phyloP scores from a whole-genome alignment of 768 basidiomycete genomes.

The Termitomyces sp. region DNA sequence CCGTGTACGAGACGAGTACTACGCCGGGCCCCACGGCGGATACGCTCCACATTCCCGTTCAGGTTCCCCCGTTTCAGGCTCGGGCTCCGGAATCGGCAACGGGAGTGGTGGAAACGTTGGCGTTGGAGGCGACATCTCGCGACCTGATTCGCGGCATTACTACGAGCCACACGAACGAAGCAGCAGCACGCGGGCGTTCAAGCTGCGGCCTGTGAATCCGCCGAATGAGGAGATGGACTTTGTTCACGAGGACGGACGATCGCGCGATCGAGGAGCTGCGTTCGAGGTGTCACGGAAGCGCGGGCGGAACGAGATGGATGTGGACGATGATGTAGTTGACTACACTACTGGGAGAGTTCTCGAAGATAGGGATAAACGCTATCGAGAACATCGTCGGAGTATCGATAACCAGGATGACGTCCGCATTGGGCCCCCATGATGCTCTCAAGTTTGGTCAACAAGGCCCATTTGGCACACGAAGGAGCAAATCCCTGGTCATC shows the following conservation, averaged over 20 bases:
- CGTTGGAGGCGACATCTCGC: slow-evolving; percentile 36
- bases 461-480: slow-evolving; percentile 14
- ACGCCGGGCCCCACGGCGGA: slow-evolving; percentile 23
- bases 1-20: slow-evolving; percentile 26
- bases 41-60: slow-evolving; percentile 46
- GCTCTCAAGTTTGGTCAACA: slow-evolving; percentile 1
- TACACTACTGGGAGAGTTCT: slow-evolving; percentile 32
- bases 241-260: slow-evolving; percentile 49
- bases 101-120: not conserved
- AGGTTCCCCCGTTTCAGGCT: slow-evolving; percentile 54
- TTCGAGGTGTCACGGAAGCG: slow-evolving; percentile 41
- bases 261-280: slow-evolving; percentile 33
- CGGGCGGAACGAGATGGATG: slow-evolving; percentile 59
- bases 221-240: slow-evolving; percentile 46
- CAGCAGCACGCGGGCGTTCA: slow-evolving; percentile 34
- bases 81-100: slow-evolving; percentile 37
- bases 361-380: slow-evolving; percentile 58
- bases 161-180: slow-evolving; percentile 38
- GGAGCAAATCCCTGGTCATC: slow-evolving; percentile 8
- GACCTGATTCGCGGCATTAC: slow-evolving; percentile 50
- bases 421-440: slow-evolving; percentile 26
- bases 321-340: slow-evolving; percentile 46
- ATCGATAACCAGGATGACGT: slow-evolving; percentile 35
- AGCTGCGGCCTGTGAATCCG: slow-evolving; percentile 46
- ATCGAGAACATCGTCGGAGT: slow-evolving; percentile 40